Conservation (phyloP, 768 basidiomycete genomes). For the Leccinellum rugosiceps region DNA sequence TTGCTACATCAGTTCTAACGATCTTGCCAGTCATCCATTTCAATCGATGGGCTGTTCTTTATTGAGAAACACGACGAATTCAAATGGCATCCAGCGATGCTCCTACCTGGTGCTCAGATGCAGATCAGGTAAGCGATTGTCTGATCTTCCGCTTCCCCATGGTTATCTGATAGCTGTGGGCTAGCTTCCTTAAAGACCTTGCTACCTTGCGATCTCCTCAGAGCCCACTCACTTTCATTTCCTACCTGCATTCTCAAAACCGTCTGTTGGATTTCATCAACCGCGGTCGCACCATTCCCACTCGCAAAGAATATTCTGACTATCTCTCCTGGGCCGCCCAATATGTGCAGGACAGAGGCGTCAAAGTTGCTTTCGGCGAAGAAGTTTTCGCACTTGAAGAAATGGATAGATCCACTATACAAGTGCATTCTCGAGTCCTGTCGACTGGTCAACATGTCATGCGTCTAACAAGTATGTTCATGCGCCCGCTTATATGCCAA, state of each 20-base stretch:
- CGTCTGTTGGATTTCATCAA: conserved; percentile 53
- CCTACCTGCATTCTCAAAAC: conserved; percentile 48
- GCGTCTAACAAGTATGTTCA: conserved; percentile 39
- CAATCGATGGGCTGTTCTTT: conserved; percentile 38
- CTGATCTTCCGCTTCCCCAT: not conserved
- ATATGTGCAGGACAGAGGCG: conserved; percentile 41
- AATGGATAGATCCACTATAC: conserved; percentile 33
- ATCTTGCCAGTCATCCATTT: conserved; percentile 7
- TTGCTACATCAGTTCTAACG: not conserved
- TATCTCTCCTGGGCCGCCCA: conserved; percentile 52
- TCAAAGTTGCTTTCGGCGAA: conserved; percentile 44
- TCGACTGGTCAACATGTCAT: conserved; percentile 33
- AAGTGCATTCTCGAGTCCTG: conserved; percentile 36
- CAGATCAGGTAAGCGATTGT: conserved; percentile 43
- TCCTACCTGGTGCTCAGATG: conserved; percentile 49
- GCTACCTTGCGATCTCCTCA: conserved; percentile 50
- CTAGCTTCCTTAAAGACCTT: conserved; percentile 51
- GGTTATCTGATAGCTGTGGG: conserved; percentile 3
- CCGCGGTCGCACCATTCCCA: conserved; percentile 47
- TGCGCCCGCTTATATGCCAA: not conserved
- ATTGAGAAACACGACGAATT: conserved; percentile 47
- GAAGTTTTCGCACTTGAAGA: conserved; percentile 42
- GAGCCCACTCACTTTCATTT: conserved; percentile 50
- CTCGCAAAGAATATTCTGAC: conserved; percentile 52
- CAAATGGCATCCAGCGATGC: conserved; percentile 56